Evolutionary conservation across 1,284 basidiomycete genomes (phyloP), one percentile per base, ranked within the genome.

Genomic region (Apiotrichum laibachii): DNA sequence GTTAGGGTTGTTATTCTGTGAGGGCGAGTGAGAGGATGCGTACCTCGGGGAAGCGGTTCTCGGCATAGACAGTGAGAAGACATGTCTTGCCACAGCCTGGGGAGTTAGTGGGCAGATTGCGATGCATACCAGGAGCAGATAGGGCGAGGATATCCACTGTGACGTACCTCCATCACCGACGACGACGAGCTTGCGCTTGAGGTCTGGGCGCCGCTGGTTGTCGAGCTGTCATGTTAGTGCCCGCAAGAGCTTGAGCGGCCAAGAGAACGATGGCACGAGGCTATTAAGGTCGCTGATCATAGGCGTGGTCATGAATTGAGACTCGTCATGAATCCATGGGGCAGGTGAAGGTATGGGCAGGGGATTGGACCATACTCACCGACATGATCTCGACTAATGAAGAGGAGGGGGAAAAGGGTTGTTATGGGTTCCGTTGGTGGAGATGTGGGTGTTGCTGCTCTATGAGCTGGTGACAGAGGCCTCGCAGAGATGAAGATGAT

Each of bases 21-120:
- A 5, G 13, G n/a, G 0, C 31, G 18, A 21, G 49, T 11, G 48
- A 16, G 5, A 65, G 26, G 26, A 7, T 7, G 73, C 80, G 60
- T 52, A 95, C 93, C 85, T 96, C 93, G 52, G 96, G 95, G 78
- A 99, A 99, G 50, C 93, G 86, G 75, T 96, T 95, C 81, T 97
- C 91, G 13, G 94, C 92, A 76, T 98, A 99, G 50, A 76, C 70
- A 55, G 73, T 74, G 69, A 78, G 70, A 67, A 72, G 67, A 72
- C 84, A 83, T 39, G 83, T 85, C 75, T 85, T 85, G 26, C 84
- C 84, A 66, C 82, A 83, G 80, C 84, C 83, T 77, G 33, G 5
- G 10, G 9, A 15, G 42, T 53, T 45, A 53, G 51, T 45, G 18
- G 37, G 5, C 37, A 13, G 2, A 2, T 37, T 10, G 37, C 12